Base-by-base conservation (phyloP, 2,329 filamentous ascomycete genomes). In the Penicillium italicum region DNA sequence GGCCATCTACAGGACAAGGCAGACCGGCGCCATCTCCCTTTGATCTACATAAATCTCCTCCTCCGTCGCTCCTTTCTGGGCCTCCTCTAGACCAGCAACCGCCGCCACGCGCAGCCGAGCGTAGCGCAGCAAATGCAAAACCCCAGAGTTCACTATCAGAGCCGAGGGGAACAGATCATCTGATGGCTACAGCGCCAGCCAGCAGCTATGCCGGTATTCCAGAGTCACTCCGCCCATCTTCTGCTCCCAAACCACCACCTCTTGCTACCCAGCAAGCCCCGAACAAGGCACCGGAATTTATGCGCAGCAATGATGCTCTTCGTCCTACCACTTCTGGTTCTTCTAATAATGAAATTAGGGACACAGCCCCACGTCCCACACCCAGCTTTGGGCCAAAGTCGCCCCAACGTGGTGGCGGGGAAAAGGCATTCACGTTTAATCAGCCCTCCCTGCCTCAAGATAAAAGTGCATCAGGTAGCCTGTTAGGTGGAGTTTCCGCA, bases 11-110 rank as follows among this genome's bases (percentile, higher is more conserved):
- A 24, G 47, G 53, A 22, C 47, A 51, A 22, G 34, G 53, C 12
- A 73, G 65, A 60, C 62, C 62, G 41, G 63, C 65, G n/a, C 68
- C 70, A 9, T 70, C 73, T 57, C 70, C 70, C 18, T 65, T 66
- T 40, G 50, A 56, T 24, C 33, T 59, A 6, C 44, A 60, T n/a
- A 56, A 56, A 43, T 34, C 49, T 18, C 38, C 38, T 22, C 67
- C 68, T n/a, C 60, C 66, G 5, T 50, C 51, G 4, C 30, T 42
- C 5, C 38, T 41, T 48, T 18, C 51, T 50, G 63, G 48, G 22
- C 58, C 69, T 11, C 58, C 70, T 49, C 60, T 65, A 26, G 61
- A 65, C 28, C 60, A 66, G 18, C 69, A 66, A 24, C 65, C 67
- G 34, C 65, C 66, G 14, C 61, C 63, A 10, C 66, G 64, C 22